phyloP scores from a whole-genome alignment of 2,329 filamentous ascomycete genomes.

The Aspergillus sp. region DNA sequence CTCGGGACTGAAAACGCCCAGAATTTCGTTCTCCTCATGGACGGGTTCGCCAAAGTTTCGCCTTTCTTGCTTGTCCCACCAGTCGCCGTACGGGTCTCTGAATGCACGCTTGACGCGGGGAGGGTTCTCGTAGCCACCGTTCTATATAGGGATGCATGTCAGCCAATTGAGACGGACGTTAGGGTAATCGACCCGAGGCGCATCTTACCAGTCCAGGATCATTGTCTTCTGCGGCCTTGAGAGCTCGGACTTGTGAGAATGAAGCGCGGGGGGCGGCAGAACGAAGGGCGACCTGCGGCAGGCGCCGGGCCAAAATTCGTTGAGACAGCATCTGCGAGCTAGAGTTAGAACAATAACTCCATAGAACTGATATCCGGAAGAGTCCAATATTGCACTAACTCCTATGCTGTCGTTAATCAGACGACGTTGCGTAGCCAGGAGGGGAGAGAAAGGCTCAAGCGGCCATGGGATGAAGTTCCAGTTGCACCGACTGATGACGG shows the following conservation, averaged over 20 bases:
- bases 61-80: slow-evolving; percentile 98
- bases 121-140: slow-evolving; percentile 54
- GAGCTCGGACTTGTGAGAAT: slow-evolving; percentile 47
- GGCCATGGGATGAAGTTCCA: slow-evolving; percentile 29
- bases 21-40: slow-evolving; percentile 93
- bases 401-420: slow-evolving; percentile 28
- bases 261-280: slow-evolving; percentile 44
- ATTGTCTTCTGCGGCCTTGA: slow-evolving; percentile 44
- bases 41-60: slow-evolving; percentile 96
- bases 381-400: slow-evolving; percentile 26
- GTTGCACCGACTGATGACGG: slow-evolving; percentile 20
- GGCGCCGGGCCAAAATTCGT: slow-evolving; percentile 49
- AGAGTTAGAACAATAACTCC: slow-evolving; percentile 27
- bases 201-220: slow-evolving; percentile 50
- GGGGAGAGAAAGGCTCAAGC: slow-evolving; percentile 26
- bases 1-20: slow-evolving; percentile 86
- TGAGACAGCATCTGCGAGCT: slow-evolving; percentile 49
- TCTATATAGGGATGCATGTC: slow-evolving; percentile 38
- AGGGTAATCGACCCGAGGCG: not conserved
- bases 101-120: slow-evolving; percentile 79
- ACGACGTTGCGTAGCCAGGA: slow-evolving; percentile 24
- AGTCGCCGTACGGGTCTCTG: slow-evolving; percentile 89
- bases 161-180: slow-evolving; percentile 20
- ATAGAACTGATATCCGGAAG: not conserved
- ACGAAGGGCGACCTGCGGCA: slow-evolving; percentile 45